A percentile compares a stretch with the other conserved stretches of the same genome.
Evolutionary conservation across 202 grass and related monocot species (phyloP).

Genomic region (Saccharum hybrid): DNA sequence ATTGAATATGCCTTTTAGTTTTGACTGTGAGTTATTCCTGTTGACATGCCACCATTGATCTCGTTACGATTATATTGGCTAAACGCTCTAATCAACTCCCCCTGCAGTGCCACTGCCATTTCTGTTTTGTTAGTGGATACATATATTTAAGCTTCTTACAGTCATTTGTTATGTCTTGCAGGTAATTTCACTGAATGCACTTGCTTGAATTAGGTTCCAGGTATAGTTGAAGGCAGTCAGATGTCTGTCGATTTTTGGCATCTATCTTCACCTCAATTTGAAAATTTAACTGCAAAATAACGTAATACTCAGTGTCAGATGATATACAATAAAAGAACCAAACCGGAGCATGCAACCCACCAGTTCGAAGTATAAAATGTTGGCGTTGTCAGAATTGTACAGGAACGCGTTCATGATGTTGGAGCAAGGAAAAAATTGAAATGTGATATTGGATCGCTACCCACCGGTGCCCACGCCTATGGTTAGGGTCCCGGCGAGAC

Average conservation of each 20-base stretch:
- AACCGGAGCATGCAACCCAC: neutral
- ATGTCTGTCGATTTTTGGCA: neutral
- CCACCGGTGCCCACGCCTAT: no score
- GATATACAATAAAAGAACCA: neutral
- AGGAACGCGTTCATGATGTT: no score
- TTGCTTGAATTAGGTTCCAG: neutral
- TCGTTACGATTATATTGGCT: neutral
- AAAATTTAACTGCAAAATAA: neutral
- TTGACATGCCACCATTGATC: neutral
- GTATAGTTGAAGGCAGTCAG: neutral
- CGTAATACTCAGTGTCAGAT: neutral
- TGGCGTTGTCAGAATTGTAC: no score
- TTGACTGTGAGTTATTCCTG: neutral
- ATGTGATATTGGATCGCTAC: no score
- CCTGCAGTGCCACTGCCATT: no score
- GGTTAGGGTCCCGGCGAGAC: no score
- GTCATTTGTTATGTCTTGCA: neutral
- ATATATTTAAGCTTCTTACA: neutral
- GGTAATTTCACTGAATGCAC: neutral
- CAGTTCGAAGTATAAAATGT: neutral
- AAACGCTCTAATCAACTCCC: neutral
- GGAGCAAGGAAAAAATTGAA: no score
- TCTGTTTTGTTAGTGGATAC: neutral
- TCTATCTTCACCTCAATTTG: neutral
- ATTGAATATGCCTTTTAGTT: neutral